Base-by-base conservation (phyloP, 257 asterid genomes). In the Solanum corneliomulleri region DNA sequence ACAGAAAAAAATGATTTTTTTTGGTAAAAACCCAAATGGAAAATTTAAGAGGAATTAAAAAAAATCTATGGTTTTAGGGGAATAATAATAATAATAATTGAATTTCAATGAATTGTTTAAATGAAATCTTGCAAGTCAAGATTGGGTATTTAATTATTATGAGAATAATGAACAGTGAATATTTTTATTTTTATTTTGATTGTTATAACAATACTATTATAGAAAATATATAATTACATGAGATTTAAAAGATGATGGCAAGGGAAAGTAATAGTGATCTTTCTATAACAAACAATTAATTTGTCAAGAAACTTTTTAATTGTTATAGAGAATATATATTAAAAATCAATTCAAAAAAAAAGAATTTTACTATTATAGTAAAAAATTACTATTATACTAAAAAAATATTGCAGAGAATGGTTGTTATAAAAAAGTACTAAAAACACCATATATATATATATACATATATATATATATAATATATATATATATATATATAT, bases 111-210 rank as follows among this genome's bases (percentile, higher is more conserved):
- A n/a, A n/a, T n/a, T n/a, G n/a, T n/a, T 85, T 69, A 70, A 82
- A 68, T 49, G 72, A 83, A 84, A 89, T 91, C 92, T 86, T 87
- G 88, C 80, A 72, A 90, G 89, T 86, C 62, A 89, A 86, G 91
- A 89, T 88, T 49, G 87, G 87, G 71, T 84, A 87, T 86, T 87
- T 84, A 14, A 60, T 60, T 60, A 60, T 20, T 20, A 33, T 31
- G 86, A 47, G 9, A 33, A 58, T 6, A 58, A 82, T 47, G 41
- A 52, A 82, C 85, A 47, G 5, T 12, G n/a, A 9, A 49, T 49
- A 56, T 37, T 4, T 37, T 37, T 37, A 5, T 37, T 64, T 25
- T 64, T n/a, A n/a, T n/a, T 64, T 64, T n/a, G 0, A 64, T 25
- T 64, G 4, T 13, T 68, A 29, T 27, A 29, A 14, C 0, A 16